phyloP scores from a whole-genome alignment of 139 green algal genomes.

The Ostreobium quekettii region DNA sequence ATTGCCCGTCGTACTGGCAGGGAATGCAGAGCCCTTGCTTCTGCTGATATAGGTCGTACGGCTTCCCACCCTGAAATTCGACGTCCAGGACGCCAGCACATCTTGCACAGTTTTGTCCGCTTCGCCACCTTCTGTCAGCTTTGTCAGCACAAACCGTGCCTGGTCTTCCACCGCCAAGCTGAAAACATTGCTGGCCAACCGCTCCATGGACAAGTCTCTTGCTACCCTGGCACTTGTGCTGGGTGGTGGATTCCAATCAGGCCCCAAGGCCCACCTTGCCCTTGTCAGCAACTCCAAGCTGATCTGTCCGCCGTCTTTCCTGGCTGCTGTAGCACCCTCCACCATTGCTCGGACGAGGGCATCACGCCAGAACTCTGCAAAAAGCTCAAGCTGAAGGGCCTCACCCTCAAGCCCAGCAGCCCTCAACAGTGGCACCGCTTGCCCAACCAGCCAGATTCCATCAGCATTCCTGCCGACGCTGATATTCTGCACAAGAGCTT shows the following conservation, averaged over 20 bases:
- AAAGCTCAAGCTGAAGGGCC: too few species aligned
- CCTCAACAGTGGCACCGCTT: too few species aligned
- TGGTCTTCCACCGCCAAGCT: background rate
- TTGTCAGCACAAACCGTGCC: slow-evolving; percentile 17
- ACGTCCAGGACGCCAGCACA: slow-evolving; percentile 11
- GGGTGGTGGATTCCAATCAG: slow-evolving; percentile 2
- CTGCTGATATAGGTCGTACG: slow-evolving; percentile 41
- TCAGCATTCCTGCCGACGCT: too few species aligned
- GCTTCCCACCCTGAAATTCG: slow-evolving; percentile 25
- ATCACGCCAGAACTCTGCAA: too few species aligned
- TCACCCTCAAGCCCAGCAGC: too few species aligned
- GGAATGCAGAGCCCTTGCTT: slow-evolving; percentile 1
- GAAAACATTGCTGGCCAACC: slow-evolving; percentile 1
- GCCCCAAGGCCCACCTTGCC: too few species aligned
- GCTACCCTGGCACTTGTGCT: background rate
- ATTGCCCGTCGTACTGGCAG: slow-evolving; percentile 23
- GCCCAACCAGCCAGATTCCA: too few species aligned
- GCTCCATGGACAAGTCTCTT: slow-evolving; percentile 22
- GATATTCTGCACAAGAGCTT: too few species aligned
- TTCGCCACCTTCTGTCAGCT: background rate
- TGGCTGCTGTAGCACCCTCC: too few species aligned
- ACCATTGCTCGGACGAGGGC: too few species aligned
- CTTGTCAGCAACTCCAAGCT: too few species aligned
- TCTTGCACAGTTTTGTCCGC: background rate
- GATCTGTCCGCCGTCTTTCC: too few species aligned